These are phyloP conservation scores for Pestalotiopsis sp. DNA, from an alignment of 2,329 filamentous ascomycete species.

Conservation along the genomic window DNA sequence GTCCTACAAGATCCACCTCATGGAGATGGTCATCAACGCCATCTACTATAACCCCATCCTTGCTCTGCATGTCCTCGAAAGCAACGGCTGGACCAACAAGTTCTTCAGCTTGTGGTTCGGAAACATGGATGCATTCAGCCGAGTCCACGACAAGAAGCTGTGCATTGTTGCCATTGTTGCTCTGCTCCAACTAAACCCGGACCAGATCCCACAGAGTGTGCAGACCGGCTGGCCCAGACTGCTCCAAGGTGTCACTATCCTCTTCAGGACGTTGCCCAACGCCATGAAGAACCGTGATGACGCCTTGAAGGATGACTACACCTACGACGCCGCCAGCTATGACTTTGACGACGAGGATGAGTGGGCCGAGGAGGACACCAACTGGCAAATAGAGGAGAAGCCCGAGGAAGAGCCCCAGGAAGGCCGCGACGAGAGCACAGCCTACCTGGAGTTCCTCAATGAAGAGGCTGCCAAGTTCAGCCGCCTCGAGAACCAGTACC, in stretches of 20 bases:
- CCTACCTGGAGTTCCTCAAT: constrained; percentile 94
- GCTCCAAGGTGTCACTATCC: constrained; percentile 79
- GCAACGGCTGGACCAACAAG: constrained; percentile 93
- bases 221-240: constrained; percentile 94
- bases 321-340: constrained; percentile 60
- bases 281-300: constrained; percentile 92
- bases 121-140: constrained; percentile 87
- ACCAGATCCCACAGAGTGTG: constrained; percentile 87
- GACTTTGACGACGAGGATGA: constrained; percentile 75
- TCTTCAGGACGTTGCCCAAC: constrained; percentile 88
- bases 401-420: constrained; percentile 66
- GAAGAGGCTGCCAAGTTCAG: constrained; percentile 91
- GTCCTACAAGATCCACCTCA: constrained; percentile 91
- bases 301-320: constrained; percentile 84
- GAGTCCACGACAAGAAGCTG: constrained; percentile 98
- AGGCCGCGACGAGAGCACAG: constrained; percentile 84
- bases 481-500: constrained; percentile 49
- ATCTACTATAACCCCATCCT: constrained; percentile 95
- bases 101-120: constrained; percentile 99
- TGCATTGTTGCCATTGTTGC: constrained; percentile 92
- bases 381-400: constrained; percentile 77
- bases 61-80: constrained; percentile 83
- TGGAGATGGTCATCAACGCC: constrained; percentile 98
- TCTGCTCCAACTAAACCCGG: constrained; percentile 74
- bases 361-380: constrained; percentile 77